Conservation (phyloP, 2,329 filamentous ascomycete species). For the Talaromyces albobiverticillius region DNA sequence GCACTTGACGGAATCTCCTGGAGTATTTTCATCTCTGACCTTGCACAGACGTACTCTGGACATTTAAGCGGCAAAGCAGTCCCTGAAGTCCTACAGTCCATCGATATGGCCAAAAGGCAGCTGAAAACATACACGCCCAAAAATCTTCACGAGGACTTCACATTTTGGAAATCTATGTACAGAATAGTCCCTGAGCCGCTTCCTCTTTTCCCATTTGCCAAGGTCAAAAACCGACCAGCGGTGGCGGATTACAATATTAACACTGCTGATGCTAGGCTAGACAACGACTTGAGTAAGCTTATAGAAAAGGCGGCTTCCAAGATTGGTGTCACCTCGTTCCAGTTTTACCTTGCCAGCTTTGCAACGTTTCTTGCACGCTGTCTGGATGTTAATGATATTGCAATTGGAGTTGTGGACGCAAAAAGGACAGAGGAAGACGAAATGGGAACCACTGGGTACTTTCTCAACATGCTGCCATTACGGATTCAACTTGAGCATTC, state of each 20-base stretch:
- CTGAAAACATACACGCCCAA: slow-evolving; percentile 1
- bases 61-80: slow-evolving; percentile 33
- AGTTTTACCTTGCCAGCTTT: slow-evolving; percentile 47
- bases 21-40: slow-evolving; percentile 29
- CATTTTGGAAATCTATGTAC: slow-evolving; percentile 34
- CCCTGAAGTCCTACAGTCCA: slow-evolving; percentile 31
- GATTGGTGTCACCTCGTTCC: slow-evolving; percentile 40
- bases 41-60: slow-evolving; percentile 12
- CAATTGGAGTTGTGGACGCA: slow-evolving; percentile 50
- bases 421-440: slow-evolving; percentile 34
- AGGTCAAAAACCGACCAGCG: slow-evolving; percentile 16
- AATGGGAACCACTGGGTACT: slow-evolving; percentile 42
- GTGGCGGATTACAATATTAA: slow-evolving; percentile 19
- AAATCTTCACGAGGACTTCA: slow-evolving; percentile 31
- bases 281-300: background rate
- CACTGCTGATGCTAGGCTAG: background rate
- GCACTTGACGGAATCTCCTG: slow-evolving; percentile 46
- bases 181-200: slow-evolving; percentile 23
- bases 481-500: slow-evolving; percentile 28
- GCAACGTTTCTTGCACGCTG: slow-evolving; percentile 36
- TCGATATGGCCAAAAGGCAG: slow-evolving; percentile 14
- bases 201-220: slow-evolving; percentile 34
- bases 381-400: slow-evolving; percentile 36
- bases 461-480: slow-evolving; percentile 51
- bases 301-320: slow-evolving; percentile 2